Base-by-base conservation (phyloP, 768 basidiomycete genomes). In the Tulasnella calospora region DNA sequence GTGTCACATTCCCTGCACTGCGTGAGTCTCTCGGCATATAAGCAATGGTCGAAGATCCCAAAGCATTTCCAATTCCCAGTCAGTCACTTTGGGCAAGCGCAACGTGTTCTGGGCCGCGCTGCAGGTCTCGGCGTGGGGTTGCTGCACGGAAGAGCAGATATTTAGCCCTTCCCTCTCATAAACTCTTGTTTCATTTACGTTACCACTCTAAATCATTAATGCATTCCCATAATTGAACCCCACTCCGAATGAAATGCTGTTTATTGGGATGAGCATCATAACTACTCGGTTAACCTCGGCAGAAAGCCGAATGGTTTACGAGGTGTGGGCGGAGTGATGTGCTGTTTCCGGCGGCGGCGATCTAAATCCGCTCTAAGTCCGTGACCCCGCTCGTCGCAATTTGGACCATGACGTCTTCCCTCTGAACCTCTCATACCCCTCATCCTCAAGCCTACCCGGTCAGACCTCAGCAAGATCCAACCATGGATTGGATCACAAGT, bases 401-500 rank as follows among this genome's bases (percentile, higher is more conserved):
- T 57, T 30, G 55, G 55, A 57, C 55, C 55, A 57, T 57, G 55
- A 57, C 55, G 55, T 57, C 55, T 57, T 23, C 27, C n/a, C 55
- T 57, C 55, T 57, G 55, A 57, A 57, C 55, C 55, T 19, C 46
- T 47, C 46, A 61, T 23, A n/a, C 23, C 23, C 57, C 21, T 9
- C 57, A 30, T 61, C 3, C n/a, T 27, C 57, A 27, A 61, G 30
- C 9, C 57, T 3, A 30, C 23, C 57, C 30, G 19, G 19, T 61
- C 30, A 23, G 12, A n/a, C 7, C 8, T 9, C n/a, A 27, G 9
- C n/a, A n/a, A 23, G 10, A n/a, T 51, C 51, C 51, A 23, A 33
- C 27, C 61, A 67, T 67, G 61, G 61, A 67, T 35, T 67, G 61
- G 61, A 67, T 67, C 35, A 35, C 61, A 67, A 67, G 61, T 67